phyloP scores from a whole-genome alignment of 306 rosid genomes.

The Chamaecrista fasciculata region DNA sequence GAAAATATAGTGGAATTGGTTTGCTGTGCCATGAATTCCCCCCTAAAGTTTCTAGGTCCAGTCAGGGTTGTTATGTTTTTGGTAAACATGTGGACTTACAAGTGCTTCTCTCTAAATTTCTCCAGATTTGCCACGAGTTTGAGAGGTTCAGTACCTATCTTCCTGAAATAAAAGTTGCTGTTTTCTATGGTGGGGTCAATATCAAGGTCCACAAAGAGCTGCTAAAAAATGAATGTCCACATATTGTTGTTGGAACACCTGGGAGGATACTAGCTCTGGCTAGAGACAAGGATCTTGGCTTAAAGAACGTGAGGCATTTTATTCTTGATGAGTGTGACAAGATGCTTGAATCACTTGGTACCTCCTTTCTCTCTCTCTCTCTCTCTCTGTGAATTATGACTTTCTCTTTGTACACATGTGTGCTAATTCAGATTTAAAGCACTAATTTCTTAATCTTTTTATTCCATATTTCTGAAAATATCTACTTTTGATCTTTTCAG shows the following conservation, averaged over 20 bases:
- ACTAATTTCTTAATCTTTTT: neutral
- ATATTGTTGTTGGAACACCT: conserved; percentile 81
- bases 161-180: conserved; percentile 56
- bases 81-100: neutral
- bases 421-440: neutral
- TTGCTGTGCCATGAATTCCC: neutral
- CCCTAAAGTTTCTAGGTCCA: neutral
- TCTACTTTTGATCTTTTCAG: conserved; percentile 35
- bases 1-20: neutral
- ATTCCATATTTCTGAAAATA: conserved; percentile 3
- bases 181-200: conserved; percentile 71
- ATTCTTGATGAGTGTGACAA: conserved; percentile 82
- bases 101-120: conserved; percentile 7
- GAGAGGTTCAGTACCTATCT: conserved; percentile 73
- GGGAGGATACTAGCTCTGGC: conserved; percentile 68
- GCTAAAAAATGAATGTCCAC: conserved; percentile 75
- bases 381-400: neutral
- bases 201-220: conserved; percentile 64
- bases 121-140: conserved; percentile 71
- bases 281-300: conserved; percentile 69
- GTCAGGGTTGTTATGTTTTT: neutral
- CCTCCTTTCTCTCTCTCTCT: conserved; percentile 12
- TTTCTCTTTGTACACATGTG: neutral
- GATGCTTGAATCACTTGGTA: conserved; percentile 84
- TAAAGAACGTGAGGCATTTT: conserved; percentile 78